Base-by-base conservation (phyloP, 495 filamentous ascomycete species). In the Podospora pseudopauciseta region DNA sequence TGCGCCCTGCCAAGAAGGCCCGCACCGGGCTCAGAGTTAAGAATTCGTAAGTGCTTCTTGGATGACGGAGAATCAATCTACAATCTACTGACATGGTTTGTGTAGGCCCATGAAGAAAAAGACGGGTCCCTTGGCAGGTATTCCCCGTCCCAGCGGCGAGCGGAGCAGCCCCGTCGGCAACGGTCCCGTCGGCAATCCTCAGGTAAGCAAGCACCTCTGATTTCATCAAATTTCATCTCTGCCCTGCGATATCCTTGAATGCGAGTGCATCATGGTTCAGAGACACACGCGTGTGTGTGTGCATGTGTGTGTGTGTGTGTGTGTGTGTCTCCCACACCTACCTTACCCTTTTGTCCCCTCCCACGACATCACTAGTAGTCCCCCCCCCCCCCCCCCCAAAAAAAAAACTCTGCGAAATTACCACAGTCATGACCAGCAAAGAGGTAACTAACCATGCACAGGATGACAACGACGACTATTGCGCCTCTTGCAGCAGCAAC, bases 381-480 rank as follows among this genome's bases (percentile, higher is more conserved):
- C 15, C 39, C 13, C 39, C 1, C 39, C 11, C 7, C 2, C 39
- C 7, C 39, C 39, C 39, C n/a, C n/a, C n/a, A 32, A 32, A 32
- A 49, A 49, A 30, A 59, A 65, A 67, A 30, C 59, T 61, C 27
- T 61, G 59, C 23, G 1, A 23, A 66, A 68, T 73, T 71, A 71
- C 39, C 7, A 49, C 5, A 49, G 15, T 11, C 13, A 49, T 49
- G 39, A 13, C 39, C 39, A 49, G 15, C 15, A 16, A 11, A 49
- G 39, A 6, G 3, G 39, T 49, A 49, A 49, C 39, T 49, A 49
- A 49, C 39, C 6, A 49, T 49, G 9, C 39, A 49, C 81, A 88
- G 80, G 86, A 90, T 72, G 91, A 96, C 61, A 97, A 97, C 75
- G 91, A 92, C 70, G 95, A 99, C 71, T 87, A 89, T 72, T 99